Conservation (phyloP, 192 early-diverging fungal genomes). For the Umbelopsis vinacea region DNA sequence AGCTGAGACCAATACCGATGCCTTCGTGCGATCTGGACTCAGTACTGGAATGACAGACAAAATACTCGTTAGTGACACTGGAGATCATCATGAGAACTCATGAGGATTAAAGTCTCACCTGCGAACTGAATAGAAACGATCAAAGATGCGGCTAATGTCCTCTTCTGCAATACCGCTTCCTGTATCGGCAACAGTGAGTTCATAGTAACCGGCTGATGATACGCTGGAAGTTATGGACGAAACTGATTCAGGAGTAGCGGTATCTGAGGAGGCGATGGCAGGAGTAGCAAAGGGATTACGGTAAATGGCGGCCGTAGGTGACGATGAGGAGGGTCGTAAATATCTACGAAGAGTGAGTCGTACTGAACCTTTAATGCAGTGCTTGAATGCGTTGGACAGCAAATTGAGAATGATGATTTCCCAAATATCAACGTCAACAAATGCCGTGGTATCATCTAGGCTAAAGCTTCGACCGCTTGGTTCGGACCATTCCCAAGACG, state of each 20-base stretch:
- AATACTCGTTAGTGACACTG: too few relatives aligned
- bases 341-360: not conserved
- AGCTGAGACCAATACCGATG: constrained; percentile 61
- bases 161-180: constrained; percentile 59
- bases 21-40: constrained; percentile 62
- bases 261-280: not conserved
- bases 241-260: not conserved
- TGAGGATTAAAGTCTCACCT: too few relatives aligned
- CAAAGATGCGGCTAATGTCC: constrained; percentile 53
- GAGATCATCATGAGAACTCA: too few relatives aligned
- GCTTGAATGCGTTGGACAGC: constrained; percentile 55
- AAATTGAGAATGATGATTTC: constrained; percentile 67
- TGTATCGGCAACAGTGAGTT: constrained; percentile 39
- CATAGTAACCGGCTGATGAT: constrained; percentile 2
- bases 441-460: constrained; percentile 45
- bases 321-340: constrained; percentile 2
- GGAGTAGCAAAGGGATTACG: not conserved
- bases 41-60: constrained; percentile 14
- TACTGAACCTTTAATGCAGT: constrained; percentile 28
- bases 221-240: not conserved
- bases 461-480: not conserved
- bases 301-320: not conserved
- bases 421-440: constrained; percentile 65
- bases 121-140: constrained; percentile 66
- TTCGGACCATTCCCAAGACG: not conserved